These are phyloP conservation scores for Tephrocybe sp. DNA, from an alignment of 768 basidiomycete genomes.

Conservation along the genomic window DNA sequence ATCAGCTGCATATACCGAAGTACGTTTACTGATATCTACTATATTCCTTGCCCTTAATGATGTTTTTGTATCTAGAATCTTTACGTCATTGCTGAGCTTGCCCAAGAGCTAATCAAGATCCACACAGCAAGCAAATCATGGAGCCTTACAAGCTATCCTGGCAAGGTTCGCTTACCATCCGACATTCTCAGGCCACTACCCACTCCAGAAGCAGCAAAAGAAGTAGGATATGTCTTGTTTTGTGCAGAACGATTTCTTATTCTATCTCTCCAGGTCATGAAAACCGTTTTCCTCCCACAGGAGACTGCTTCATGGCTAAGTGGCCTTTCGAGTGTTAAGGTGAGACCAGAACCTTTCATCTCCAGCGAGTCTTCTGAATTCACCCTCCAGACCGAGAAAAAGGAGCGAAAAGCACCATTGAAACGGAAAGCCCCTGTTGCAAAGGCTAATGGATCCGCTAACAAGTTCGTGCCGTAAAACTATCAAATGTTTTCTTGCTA, in stretches of 20 bases:
- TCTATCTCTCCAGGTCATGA: constrained; percentile 49
- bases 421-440: constrained; percentile 53
- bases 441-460: constrained; percentile 46
- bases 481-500: neutral
- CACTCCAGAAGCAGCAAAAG: constrained; percentile 58
- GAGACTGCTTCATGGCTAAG: constrained; percentile 56
- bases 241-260: neutral
- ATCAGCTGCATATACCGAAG: constrained; percentile 67
- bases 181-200: constrained; percentile 80
- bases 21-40: constrained; percentile 35
- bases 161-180: constrained; percentile 71
- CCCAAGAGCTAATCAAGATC: constrained; percentile 80
- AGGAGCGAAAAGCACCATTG: constrained; percentile 45
- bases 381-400: constrained; percentile 33
- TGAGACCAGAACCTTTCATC: constrained; percentile 9
- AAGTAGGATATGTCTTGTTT: constrained; percentile 36
- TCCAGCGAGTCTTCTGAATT: constrained; percentile 6
- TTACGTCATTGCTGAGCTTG: constrained; percentile 83
- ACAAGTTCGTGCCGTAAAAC: constrained; percentile 23
- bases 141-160: constrained; percentile 77
- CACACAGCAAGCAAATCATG: constrained; percentile 67
- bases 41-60: constrained; percentile 4
- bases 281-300: constrained; percentile 66
- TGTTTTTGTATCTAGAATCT: constrained; percentile 60
- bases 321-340: constrained; percentile 43